These are phyloP conservation scores for Rhodosporidiobolus sp. DNA, from an alignment of 768 basidiomycete genomes.

Conservation along the genomic window DNA sequence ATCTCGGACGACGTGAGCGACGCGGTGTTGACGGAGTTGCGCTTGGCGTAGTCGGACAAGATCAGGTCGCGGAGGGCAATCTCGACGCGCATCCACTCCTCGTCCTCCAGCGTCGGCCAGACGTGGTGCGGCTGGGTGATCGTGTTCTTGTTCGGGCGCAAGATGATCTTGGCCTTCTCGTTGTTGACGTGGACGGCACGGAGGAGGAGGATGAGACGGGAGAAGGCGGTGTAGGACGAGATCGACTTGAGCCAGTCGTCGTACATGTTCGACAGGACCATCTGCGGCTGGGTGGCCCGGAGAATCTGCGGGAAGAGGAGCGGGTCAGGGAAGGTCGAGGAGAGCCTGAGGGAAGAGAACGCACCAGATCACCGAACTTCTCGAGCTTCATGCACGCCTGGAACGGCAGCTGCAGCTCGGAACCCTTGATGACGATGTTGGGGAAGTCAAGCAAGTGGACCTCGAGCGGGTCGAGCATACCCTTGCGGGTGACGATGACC, in stretches of 20 bases:
- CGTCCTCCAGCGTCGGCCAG: conserved; percentile 87
- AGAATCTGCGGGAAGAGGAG: conserved; percentile 25
- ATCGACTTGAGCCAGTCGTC: conserved; percentile 99
- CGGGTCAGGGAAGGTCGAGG: neutral
- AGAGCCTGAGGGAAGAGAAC: conserved; percentile 54
- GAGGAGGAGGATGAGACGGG: conserved; percentile 90
- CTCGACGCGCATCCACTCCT: conserved; percentile 99
- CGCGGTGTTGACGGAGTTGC: conserved; percentile 94
- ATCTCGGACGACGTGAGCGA: conserved; percentile 95
- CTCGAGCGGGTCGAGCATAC: conserved; percentile 91
- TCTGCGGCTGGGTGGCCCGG: conserved; percentile 97
- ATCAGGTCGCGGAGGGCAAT: conserved; percentile 98
- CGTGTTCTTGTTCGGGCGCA: conserved; percentile 94
- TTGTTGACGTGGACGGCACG: conserved; percentile 98
- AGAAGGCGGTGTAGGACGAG: conserved; percentile 98
- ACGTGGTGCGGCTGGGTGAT: conserved; percentile 97
- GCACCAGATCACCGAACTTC: conserved; percentile 96
- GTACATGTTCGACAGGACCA: conserved; percentile 97
- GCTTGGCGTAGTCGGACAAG: conserved; percentile 90
- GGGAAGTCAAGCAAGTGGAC: conserved; percentile 99
- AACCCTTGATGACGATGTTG: conserved; percentile 99
- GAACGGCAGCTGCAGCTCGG: conserved; percentile 96
- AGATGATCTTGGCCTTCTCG: conserved; percentile 97
- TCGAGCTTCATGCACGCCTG: conserved; percentile 99
- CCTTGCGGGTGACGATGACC: conserved; percentile 98